Conservation (phyloP, 768 basidiomycete species). For the Rhizopogon vulgaris region DNA sequence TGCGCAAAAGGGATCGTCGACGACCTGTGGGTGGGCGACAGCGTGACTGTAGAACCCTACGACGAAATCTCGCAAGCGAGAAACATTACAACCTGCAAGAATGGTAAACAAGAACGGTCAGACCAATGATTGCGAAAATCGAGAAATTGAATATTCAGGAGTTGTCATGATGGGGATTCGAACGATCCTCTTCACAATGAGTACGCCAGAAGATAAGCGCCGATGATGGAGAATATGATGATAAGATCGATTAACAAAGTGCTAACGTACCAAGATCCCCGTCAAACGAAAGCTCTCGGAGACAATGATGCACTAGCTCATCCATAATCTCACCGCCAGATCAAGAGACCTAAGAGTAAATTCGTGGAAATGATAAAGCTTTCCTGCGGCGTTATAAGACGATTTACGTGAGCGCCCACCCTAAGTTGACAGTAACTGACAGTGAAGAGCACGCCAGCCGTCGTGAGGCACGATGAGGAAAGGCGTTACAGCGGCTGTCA, state of each 20-base stretch:
- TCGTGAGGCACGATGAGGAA: slow-evolving; percentile 2
- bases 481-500: neutral
- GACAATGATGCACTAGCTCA: slow-evolving; percentile 76
- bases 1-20: slow-evolving; percentile 70
- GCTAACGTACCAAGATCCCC: slow-evolving; percentile 75
- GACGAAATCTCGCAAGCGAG: slow-evolving; percentile 69
- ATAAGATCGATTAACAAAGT: neutral
- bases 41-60: slow-evolving; percentile 52
- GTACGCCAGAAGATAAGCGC: neutral
- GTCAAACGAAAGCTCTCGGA: slow-evolving; percentile 85
- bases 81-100: slow-evolving; percentile 61
- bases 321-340: slow-evolving; percentile 46
- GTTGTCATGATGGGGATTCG: slow-evolving; percentile 34
- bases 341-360: neutral
- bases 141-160: slow-evolving; percentile 13
- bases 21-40: slow-evolving; percentile 39
- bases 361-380: neutral
- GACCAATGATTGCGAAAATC: slow-evolving; percentile 8
- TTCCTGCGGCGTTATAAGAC: neutral
- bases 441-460: neutral
- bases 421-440: neutral
- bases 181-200: slow-evolving; percentile 27
- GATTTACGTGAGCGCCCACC: slow-evolving; percentile 5
- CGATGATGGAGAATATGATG: neutral
- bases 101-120: slow-evolving; percentile 7